Conservation (phyloP, 2,329 filamentous ascomycete species). For the Exophiala spinifera region DNA sequence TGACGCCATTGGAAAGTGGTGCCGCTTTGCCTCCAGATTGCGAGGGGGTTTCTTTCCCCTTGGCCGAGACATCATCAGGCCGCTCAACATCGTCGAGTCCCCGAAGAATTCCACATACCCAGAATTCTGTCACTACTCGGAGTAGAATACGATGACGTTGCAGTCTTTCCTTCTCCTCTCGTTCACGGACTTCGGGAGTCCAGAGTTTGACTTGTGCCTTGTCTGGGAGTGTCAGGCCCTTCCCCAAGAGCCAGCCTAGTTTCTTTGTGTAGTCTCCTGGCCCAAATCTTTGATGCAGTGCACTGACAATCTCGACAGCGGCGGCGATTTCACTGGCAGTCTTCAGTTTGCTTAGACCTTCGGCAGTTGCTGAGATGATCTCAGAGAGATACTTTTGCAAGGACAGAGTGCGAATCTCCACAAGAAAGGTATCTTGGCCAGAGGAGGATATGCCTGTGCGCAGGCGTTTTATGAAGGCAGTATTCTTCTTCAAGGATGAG, state of each 20-base stretch:
- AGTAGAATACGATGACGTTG: slow-evolving; percentile 80
- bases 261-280: slow-evolving; percentile 86
- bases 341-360: slow-evolving; percentile 89
- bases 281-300: slow-evolving; percentile 93
- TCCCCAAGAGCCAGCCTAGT: slow-evolving; percentile 86
- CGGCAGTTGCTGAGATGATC: slow-evolving; percentile 92
- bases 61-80: slow-evolving; percentile 58
- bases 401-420: slow-evolving; percentile 86
- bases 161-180: slow-evolving; percentile 92
- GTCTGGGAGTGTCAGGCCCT: slow-evolving; percentile 86
- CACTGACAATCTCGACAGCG: slow-evolving; percentile 87
- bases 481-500: slow-evolving; percentile 96
- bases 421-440: slow-evolving; percentile 76
- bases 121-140: slow-evolving; percentile 89
- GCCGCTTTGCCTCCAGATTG: slow-evolving; percentile 53
- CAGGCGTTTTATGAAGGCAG: slow-evolving; percentile 93
- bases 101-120: slow-evolving; percentile 84
- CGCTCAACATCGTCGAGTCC: slow-evolving; percentile 70
- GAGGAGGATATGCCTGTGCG: slow-evolving; percentile 82
- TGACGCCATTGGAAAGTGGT: slow-evolving; percentile 55
- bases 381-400: slow-evolving; percentile 96
- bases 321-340: slow-evolving; percentile 86
- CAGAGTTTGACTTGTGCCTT: slow-evolving; percentile 77
- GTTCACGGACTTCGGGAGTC: slow-evolving; percentile 77
- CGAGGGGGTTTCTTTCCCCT: slow-evolving; percentile 53